Percentiles rank a stretch among this genome's conserved stretches.
Evolutionary conservation across 495 filamentous ascomycete species (phyloP).

Genomic region (Daldinia childiae): DNA sequence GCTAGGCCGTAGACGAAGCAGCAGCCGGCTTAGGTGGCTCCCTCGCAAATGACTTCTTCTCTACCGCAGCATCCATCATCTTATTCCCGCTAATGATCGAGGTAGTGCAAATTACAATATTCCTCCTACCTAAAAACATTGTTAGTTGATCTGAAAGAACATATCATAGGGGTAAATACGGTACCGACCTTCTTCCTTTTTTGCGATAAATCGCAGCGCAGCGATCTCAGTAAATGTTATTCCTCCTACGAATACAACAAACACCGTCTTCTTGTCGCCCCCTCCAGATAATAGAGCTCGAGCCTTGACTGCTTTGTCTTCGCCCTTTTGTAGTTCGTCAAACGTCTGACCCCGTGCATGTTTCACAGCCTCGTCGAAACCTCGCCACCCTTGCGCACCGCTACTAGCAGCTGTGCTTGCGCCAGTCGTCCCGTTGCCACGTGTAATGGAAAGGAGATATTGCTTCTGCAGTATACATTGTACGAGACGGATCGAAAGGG

Average conservation of each 20-base stretch:
- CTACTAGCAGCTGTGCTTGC: constrained; percentile 59
- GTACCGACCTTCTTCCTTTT: constrained; percentile 77
- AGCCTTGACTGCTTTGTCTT: constrained; percentile 93
- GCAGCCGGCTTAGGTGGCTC: constrained; percentile 33
- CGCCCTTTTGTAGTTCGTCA: constrained; percentile 90
- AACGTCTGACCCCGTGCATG: constrained; percentile 86
- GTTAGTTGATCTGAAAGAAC: constrained; percentile 30
- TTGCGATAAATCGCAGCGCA: constrained; percentile 88
- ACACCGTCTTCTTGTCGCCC: constrained; percentile 79
- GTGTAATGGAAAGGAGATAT: constrained; percentile 74
- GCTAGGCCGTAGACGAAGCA: constrained; percentile 18
- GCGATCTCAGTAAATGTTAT: constrained; percentile 97
- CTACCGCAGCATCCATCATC: constrained; percentile 89
- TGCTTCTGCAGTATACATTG: constrained; percentile 94
- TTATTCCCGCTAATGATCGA: constrained; percentile 87
- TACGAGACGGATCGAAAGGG: constrained; percentile 91
- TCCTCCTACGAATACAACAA: constrained; percentile 94
- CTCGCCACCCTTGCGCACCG: constrained; percentile 83
- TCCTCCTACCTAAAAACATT: constrained; percentile 63
- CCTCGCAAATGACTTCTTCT: constrained; percentile 71
- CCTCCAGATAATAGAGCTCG: constrained; percentile 80
- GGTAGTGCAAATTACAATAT: constrained; percentile 91
- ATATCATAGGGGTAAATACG: background rate
- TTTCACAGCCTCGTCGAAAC: constrained; percentile 89
- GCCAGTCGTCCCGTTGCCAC: constrained; percentile 61